These are phyloP conservation scores for Insectozyma bohioensis DNA, from an alignment of 1,139 yeast genomes.

Conservation along the genomic window DNA sequence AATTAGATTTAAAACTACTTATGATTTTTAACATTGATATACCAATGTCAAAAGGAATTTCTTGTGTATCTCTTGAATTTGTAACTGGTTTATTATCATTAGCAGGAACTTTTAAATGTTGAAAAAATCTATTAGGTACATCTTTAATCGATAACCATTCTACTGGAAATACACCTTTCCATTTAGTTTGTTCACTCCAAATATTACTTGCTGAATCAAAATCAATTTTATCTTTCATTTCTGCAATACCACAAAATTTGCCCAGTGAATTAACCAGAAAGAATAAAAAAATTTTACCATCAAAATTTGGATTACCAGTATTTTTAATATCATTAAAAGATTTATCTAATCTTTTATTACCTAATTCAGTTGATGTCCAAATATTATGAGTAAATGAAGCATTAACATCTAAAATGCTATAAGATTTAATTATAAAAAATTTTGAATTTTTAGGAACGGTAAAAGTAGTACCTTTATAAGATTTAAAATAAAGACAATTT, in stretches of 20 bases:
- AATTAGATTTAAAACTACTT: constrained; percentile 22
- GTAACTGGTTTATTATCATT: constrained; percentile 56
- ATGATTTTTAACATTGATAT: constrained; percentile 49
- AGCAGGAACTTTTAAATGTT: constrained; percentile 41
- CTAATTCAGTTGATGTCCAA: constrained; percentile 62
- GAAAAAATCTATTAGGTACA: constrained; percentile 47
- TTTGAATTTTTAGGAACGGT: constrained; percentile 24
- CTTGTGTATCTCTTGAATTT: constrained; percentile 63
- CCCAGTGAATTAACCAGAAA: constrained; percentile 64
- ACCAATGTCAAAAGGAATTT: constrained; percentile 45
- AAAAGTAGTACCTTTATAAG: constrained; percentile 22
- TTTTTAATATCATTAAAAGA: constrained; percentile 18
- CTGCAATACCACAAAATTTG: constrained; percentile 62
- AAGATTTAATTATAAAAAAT: constrained; percentile 60
- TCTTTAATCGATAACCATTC: constrained; percentile 54
- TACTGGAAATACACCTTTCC: constrained; percentile 54
- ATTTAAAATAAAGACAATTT: constrained; percentile 20
- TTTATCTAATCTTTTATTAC: constrained; percentile 50
- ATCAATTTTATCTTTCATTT: constrained; percentile 46
- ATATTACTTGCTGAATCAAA: constrained; percentile 37
- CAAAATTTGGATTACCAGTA: constrained; percentile 11
- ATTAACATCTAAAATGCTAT: constrained; percentile 46
- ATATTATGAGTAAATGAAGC: constrained; percentile 49
- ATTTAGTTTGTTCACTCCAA: constrained; percentile 50
- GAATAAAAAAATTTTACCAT: constrained; percentile 43